A percentile compares a stretch with the other conserved stretches of the same genome.
These are phyloP conservation scores for Juncus inflexus DNA, from an alignment of 176 grass and related monocot species.

Conservation along the genomic window DNA sequence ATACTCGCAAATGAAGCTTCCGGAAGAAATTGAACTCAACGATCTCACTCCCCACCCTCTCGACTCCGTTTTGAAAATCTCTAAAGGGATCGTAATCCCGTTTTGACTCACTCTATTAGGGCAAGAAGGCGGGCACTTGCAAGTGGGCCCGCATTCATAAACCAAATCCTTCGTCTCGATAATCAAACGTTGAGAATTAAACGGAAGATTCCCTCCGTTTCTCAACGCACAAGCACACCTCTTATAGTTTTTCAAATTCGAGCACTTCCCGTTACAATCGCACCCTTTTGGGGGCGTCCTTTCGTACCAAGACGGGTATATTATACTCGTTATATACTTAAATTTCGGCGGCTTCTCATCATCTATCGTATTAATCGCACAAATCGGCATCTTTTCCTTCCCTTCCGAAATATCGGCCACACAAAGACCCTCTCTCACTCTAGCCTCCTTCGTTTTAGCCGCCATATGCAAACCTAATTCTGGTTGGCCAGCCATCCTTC, in stretches of 20 bases:
- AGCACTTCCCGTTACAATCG: constrained; percentile 48
- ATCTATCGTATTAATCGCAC: constrained; percentile 58
- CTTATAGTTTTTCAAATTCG: constrained; percentile 34
- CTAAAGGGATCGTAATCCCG: constrained; percentile 58
- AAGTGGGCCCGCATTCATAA: constrained; percentile 72
- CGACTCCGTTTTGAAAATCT: constrained; percentile 59
- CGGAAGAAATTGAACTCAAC: constrained; percentile 58
- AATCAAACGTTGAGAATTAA: constrained; percentile 55
- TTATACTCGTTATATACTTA: constrained; percentile 49
- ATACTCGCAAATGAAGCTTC: constrained; percentile 79
- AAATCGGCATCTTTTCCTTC: constrained; percentile 48
- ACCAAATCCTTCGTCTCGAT: constrained; percentile 51
- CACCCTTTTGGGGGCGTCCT: constrained; percentile 46
- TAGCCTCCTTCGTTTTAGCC: constrained; percentile 33
- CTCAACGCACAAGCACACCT: constrained; percentile 50
- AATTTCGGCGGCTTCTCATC: constrained; percentile 36
- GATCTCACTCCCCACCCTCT: constrained; percentile 82
- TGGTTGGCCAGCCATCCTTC: constrained; percentile 49
- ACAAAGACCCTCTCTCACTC: constrained; percentile 34
- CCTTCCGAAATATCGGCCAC: constrained; percentile 54
- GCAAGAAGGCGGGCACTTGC: constrained; percentile 57
- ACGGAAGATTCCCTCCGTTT: constrained; percentile 73
- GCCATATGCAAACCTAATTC: constrained; percentile 51
- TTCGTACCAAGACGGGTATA: constrained; percentile 26
- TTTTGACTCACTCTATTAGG: constrained; percentile 62